Base-by-base conservation (phyloP, 2,329 filamentous ascomycete genomes). In the Helminthosporium solani region DNA sequence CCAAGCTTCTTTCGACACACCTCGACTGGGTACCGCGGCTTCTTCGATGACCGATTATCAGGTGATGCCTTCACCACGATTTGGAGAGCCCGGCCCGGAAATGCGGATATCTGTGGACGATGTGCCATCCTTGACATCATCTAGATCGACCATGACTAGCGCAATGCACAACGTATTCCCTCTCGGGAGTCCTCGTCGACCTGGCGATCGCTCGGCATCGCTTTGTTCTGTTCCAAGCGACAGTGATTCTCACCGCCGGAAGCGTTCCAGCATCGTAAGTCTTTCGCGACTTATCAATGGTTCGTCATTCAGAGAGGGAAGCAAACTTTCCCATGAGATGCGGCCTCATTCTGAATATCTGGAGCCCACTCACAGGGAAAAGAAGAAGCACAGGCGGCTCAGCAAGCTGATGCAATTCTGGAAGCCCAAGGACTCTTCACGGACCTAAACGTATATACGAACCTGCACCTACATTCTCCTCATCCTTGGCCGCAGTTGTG, bases 361-460 rank as follows among this genome's bases (percentile, higher is more conserved):
- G 5, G 81, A 83, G 35, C 75, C 71, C 33, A 78, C 84, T n/a
- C 79, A 82, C n/a, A 80, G 82, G 25, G 82, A 80, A 60, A 73
- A 74, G 57, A 88, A 85, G 75, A 87, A 84, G 66, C 75, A 82
- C 30, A 87, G 84, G 65, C 80, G 86, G 23, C 71, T 90, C 30
- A 86, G 87, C 64, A 85, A 86, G 41, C 78, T 90, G 73, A 83
- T 90, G 78, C 83, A 86, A 58, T 91, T 91, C 67, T 91, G 86
- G 86, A 88, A 86, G 70, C 56, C 61, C 7, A 70, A 67, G 52
- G 66, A 70, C 28, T 52, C 60, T 14, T 59, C 63, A 19, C 58
- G 52, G 40, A 50, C 49, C 36, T 61, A 50, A 60, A 19, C 44
- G 43, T 40, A n/a, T 11, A 33, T 16, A 33, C 28, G 14, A 20